phyloP scores from a whole-genome alignment of 495 filamentous ascomycete genomes.

The Evansstolkia leycettana region DNA sequence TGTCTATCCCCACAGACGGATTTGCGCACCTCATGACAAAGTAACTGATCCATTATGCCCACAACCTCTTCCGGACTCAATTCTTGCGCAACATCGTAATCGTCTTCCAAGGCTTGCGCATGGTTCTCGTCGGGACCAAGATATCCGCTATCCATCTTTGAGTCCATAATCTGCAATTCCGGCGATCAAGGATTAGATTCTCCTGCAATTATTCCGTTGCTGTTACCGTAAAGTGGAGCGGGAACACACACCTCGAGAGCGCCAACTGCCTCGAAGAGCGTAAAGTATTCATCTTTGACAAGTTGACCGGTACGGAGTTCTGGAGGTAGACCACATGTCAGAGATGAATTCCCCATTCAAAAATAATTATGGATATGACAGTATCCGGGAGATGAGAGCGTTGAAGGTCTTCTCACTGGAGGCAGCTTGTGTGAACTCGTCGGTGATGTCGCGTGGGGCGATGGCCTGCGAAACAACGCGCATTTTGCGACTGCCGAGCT shows the following conservation, averaged over 20 bases:
- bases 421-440: conserved; percentile 58
- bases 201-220: no score
- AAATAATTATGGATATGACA: neutral
- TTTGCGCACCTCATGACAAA: conserved; percentile 66
- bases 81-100: conserved; percentile 64
- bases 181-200: conserved; percentile 5
- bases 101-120: conserved; percentile 52
- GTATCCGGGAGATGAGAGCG: neutral
- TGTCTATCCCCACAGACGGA: no score
- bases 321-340: conserved; percentile 20
- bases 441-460: conserved; percentile 62
- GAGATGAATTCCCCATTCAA: neutral
- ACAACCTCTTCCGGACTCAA: conserved; percentile 69
- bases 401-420: conserved; percentile 55
- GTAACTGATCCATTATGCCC: conserved; percentile 87
- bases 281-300: conserved; percentile 89
- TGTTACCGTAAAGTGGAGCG: neutral
- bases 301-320: conserved; percentile 69
- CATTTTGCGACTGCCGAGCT: conserved; percentile 21
- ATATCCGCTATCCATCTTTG: conserved; percentile 94
- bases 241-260: conserved; percentile 72
- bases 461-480: conserved; percentile 32
- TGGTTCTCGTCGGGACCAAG: conserved; percentile 57
- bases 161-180: conserved; percentile 75
- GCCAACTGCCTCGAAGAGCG: conserved; percentile 84